Evolutionary conservation across 1,284 basidiomycete genomes (phyloP).

Genomic region (Fomitopsis betulina): DNA sequence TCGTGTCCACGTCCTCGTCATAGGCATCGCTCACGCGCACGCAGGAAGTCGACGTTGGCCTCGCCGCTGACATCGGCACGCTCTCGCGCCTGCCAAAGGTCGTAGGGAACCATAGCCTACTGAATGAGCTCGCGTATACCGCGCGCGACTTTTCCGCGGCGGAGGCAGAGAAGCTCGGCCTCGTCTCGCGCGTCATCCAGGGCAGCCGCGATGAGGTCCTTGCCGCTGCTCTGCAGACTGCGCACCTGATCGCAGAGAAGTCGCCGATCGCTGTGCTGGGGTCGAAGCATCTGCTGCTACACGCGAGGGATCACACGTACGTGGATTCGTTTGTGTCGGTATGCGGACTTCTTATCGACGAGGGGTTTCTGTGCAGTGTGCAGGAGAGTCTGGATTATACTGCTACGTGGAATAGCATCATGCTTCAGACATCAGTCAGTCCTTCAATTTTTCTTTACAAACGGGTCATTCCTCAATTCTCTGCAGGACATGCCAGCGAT

Average conservation of each 20-base stretch:
- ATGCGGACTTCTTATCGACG: neutral
- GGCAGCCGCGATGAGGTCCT: constrained; percentile 62
- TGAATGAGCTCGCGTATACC: constrained; percentile 79
- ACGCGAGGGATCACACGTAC: constrained; percentile 75
- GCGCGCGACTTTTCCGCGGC: constrained; percentile 65
- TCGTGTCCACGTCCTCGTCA: neutral
- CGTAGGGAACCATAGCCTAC: constrained; percentile 75
- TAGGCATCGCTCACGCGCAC: neutral
- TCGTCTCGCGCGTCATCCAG: constrained; percentile 72
- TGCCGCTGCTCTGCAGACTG: constrained; percentile 60
- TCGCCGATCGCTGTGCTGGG: constrained; percentile 79
- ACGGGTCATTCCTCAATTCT: neutral
- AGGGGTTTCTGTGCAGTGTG: constrained; percentile 44
- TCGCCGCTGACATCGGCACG: constrained; percentile 90
- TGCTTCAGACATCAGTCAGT: constrained; percentile 66
- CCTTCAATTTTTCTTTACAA: neutral
- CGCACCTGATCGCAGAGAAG: constrained; percentile 67
- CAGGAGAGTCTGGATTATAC: constrained; percentile 79
- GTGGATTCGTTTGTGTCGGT: constrained; percentile 19
- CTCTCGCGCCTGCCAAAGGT: constrained; percentile 84
- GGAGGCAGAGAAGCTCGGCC: constrained; percentile 73
- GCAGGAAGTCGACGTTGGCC: constrained; percentile 86
- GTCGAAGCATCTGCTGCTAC: constrained; percentile 75
- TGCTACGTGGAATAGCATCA: constrained; percentile 70
- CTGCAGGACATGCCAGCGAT: constrained; percentile 23